These are phyloP conservation scores for Phytophthora idaei DNA, from an alignment of 352 stramenopile genomes.

Conservation along the genomic window DNA sequence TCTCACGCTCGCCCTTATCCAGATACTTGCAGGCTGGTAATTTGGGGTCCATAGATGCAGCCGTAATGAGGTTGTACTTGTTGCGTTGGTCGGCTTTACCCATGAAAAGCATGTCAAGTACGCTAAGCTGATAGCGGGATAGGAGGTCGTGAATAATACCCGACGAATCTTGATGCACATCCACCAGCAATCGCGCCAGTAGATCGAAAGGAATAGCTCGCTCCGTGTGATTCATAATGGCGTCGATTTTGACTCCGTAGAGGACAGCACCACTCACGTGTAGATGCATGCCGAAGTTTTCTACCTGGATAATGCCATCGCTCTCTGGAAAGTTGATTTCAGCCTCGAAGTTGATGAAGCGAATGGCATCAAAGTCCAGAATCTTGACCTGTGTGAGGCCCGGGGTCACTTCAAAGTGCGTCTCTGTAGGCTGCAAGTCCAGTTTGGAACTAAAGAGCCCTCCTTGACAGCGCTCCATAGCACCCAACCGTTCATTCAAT, in stretches of 20 bases:
- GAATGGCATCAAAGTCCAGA: conserved; percentile 96
- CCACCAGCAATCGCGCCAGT: conserved; percentile 94
- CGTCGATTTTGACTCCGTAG: conserved; percentile 93
- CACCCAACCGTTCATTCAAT: conserved; percentile 96
- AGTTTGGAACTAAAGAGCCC: conserved; percentile 96
- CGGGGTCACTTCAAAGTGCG: conserved; percentile 87
- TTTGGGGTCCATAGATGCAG: conserved; percentile 95
- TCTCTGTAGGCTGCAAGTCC: conserved; percentile 85
- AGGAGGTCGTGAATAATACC: conserved; percentile 95
- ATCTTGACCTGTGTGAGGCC: conserved; percentile 97
- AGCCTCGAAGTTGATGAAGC: conserved; percentile 98
- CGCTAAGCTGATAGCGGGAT: conserved; percentile 94
- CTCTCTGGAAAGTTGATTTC: conserved; percentile 97
- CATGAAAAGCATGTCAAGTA: conserved; percentile 97
- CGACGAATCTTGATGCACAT: conserved; percentile 96
- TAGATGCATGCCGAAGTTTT: conserved; percentile 95
- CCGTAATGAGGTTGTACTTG: conserved; percentile 98
- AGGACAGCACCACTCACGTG: conserved; percentile 76
- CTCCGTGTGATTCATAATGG: conserved; percentile 96
- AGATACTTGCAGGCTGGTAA: conserved; percentile 97
- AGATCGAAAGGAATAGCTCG: conserved; percentile 96
- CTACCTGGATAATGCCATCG: conserved; percentile 94
- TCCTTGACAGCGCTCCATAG: conserved; percentile 96
- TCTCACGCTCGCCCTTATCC: conserved; percentile 97
- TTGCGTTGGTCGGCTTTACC: conserved; percentile 93